Percentiles rank a stretch among this genome's conserved stretches.
phyloP scores from a whole-genome alignment of 75 land plant species.

The Pinus taeda region DNA sequence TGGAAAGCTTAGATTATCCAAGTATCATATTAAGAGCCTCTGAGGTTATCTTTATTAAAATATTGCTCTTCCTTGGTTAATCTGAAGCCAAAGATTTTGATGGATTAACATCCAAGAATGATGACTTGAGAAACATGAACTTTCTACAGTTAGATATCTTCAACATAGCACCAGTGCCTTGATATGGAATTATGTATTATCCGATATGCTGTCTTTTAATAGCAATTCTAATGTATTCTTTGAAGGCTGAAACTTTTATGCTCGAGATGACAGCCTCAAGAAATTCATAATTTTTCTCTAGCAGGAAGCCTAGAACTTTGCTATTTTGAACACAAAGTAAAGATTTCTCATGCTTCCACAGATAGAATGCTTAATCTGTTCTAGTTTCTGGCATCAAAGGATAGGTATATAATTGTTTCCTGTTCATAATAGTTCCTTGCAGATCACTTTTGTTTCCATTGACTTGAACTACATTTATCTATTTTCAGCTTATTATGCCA shows the following conservation, averaged over 20 bases:
- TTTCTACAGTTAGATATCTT: background rate
- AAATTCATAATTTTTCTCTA: background rate
- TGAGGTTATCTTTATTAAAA: background rate
- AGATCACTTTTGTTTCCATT: background rate
- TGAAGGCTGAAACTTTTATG: background rate
- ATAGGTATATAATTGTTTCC: background rate
- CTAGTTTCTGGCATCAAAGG: background rate
- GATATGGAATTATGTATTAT: background rate
- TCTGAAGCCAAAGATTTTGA: background rate
- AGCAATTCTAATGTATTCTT: background rate
- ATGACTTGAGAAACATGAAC: background rate
- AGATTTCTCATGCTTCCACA: background rate
- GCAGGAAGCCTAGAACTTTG: background rate
- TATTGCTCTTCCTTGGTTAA: background rate
- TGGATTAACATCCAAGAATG: background rate
- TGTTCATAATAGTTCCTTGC: background rate
- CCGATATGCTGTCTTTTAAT: no score
- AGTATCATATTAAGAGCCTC: background rate
- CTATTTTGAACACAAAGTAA: background rate
- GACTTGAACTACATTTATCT: background rate
- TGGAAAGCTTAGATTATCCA: no score
- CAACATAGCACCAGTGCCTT: background rate
- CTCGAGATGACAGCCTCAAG: background rate
- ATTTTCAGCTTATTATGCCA: conserved; percentile 91
- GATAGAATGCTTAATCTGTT: background rate